Conservation (phyloP, 257 asterid genomes). For the Solanum medicagineum region DNA sequence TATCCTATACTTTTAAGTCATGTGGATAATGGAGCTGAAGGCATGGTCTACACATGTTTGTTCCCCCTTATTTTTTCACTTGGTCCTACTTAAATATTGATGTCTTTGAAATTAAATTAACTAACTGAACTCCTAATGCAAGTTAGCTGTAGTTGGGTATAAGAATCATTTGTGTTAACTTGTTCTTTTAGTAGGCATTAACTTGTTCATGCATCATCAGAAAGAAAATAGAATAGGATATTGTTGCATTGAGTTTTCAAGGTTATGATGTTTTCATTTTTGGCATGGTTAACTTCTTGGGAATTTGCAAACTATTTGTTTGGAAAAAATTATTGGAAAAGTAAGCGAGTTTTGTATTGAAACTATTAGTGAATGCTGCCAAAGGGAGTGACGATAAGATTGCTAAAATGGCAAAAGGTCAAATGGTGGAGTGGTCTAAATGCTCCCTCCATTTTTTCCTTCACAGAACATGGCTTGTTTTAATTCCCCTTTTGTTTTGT, state of each 20-base stretch:
- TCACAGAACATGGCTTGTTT: not conserved
- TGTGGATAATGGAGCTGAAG: slow-evolving; percentile 13
- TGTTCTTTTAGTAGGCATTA: not conserved
- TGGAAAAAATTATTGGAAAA: not conserved
- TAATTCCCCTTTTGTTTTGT: not conserved
- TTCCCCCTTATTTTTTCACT: slow-evolving; percentile 9
- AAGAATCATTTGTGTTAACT: not conserved
- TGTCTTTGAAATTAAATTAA: not conserved
- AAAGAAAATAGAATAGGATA: too few relatives aligned
- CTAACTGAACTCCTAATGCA: not conserved
- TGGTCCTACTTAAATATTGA: slow-evolving; percentile 6
- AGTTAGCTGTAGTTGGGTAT: not conserved
- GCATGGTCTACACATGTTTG: slow-evolving; percentile 9
- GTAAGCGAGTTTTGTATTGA: not conserved
- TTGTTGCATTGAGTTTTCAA: slow-evolving; percentile 1
- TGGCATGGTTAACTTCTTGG: not conserved
- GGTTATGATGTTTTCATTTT: not conserved
- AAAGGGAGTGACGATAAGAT: not conserved
- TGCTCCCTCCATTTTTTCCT: not conserved
- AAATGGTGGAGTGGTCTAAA: not conserved
- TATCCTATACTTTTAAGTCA: not conserved
- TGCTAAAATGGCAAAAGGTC: not conserved
- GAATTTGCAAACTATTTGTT: not conserved
- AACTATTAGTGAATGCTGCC: not conserved
- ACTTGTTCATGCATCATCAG: not conserved